Percentiles rank a stretch among this genome's conserved stretches.
phyloP scores from a whole-genome alignment of 2,329 filamentous ascomycete genomes.

The Chalaropsis thielavioides region DNA sequence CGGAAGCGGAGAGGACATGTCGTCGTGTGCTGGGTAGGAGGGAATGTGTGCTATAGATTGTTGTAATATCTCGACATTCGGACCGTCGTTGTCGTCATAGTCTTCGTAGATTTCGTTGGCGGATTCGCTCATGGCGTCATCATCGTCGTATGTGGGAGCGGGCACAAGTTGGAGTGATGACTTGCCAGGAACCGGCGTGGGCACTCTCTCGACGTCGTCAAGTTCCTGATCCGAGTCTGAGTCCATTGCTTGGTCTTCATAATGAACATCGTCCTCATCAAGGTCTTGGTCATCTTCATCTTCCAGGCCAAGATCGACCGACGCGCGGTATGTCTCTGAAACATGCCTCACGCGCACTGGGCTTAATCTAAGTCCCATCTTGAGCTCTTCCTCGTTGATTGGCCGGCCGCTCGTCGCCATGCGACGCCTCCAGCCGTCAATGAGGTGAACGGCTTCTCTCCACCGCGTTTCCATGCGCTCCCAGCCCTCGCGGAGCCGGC shows the following conservation, averaged over 20 bases:
- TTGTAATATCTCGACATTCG: slow-evolving; percentile 32
- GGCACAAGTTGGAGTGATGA: slow-evolving; percentile 13
- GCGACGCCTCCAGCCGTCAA: slow-evolving; percentile 79
- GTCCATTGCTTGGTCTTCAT: slow-evolving; percentile 5
- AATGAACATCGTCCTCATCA: slow-evolving; percentile 7
- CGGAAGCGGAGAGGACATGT: slow-evolving; percentile 31
- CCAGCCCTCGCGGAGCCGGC: slow-evolving; percentile 68
- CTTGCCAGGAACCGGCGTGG: slow-evolving; percentile 3
- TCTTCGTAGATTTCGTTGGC: slow-evolving; percentile 30
- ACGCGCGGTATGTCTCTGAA: slow-evolving; percentile 30
- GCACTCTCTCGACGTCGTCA: neutral
- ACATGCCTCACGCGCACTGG: slow-evolving; percentile 42
- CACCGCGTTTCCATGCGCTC: slow-evolving; percentile 86
- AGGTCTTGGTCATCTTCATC: slow-evolving; percentile 19
- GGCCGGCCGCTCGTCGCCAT: slow-evolving; percentile 58
- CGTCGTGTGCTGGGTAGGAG: neutral
- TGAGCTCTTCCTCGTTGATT: slow-evolving; percentile 53
- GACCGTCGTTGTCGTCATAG: slow-evolving; percentile 29
- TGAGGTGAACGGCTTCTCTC: slow-evolving; percentile 78
- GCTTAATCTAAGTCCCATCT: slow-evolving; percentile 51
- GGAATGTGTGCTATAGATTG: slow-evolving; percentile 27
- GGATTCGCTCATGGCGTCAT: slow-evolving; percentile 19
- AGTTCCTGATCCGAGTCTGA: slow-evolving; percentile 27
- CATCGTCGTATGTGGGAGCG: slow-evolving; percentile 19
- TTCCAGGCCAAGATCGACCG: slow-evolving; percentile 17